Conservation (phyloP, 805 yeast species). For the Candida berthetii region DNA sequence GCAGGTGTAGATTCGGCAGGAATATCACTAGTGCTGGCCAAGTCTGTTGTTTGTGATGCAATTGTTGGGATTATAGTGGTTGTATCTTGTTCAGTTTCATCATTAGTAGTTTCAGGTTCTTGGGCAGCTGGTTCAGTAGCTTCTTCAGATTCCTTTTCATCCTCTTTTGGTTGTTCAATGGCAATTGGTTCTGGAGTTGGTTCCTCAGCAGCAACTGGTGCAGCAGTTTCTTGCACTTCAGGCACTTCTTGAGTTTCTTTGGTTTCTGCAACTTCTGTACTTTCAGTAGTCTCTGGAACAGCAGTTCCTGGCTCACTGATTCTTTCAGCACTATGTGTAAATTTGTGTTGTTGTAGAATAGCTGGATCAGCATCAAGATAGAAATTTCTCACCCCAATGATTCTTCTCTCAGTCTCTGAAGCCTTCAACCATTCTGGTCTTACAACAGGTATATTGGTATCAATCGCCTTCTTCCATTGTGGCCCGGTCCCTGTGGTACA, state of each 20-base stretch:
- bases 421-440: constrained; percentile 97
- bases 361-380: constrained; percentile 53
- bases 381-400: constrained; percentile 89
- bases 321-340: constrained; percentile 20
- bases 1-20: neutral
- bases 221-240: neutral
- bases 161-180: constrained; percentile 1
- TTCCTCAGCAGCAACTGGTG: no score
- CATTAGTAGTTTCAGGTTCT: neutral
- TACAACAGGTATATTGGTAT: constrained; percentile 85
- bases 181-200: constrained; percentile 1
- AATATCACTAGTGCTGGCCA: neutral
- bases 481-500: constrained; percentile 65
- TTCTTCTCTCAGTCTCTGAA: constrained; percentile 80
- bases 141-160: constrained; percentile 2
- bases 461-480: constrained; percentile 74
- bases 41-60: neutral
- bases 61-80: neutral
- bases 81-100: constrained; percentile 2
- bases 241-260: constrained; percentile 2
- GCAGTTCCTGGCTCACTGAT: constrained; percentile 2
- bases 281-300: constrained; percentile 2
- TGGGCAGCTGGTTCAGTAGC: constrained; percentile 2
- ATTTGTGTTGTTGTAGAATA: constrained; percentile 38
- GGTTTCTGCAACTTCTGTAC: constrained; percentile 1